A percentile compares a stretch with the other conserved stretches of the same genome.
phyloP scores from a whole-genome alignment of 768 basidiomycete genomes.

The Russula griseocarnosa region DNA sequence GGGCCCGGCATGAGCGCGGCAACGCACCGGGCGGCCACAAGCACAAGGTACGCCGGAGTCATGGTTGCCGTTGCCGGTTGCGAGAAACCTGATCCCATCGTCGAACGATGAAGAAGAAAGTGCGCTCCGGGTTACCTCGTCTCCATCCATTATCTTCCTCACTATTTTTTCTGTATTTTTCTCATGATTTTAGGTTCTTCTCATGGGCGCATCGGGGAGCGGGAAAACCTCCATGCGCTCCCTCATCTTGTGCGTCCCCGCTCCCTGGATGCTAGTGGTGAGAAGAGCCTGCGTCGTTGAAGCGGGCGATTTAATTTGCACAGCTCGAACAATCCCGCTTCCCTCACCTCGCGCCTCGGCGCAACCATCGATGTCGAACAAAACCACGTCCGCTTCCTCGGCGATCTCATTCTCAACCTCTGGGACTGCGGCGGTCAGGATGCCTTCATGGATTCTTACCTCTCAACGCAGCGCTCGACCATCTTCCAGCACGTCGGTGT shows the following conservation, averaged over 20 bases:
- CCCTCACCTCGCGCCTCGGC: conserved; percentile 84
- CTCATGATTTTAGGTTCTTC: conserved; percentile 62
- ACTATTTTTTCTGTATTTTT: background rate
- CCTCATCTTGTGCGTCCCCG: conserved; percentile 86
- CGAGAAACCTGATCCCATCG: background rate
- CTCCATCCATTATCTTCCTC: background rate
- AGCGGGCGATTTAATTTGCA: background rate
- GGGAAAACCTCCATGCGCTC: conserved; percentile 98
- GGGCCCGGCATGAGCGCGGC: background rate
- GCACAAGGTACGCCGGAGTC: background rate
- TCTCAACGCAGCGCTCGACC: conserved; percentile 84
- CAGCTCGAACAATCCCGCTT: conserved; percentile 92
- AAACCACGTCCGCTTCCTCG: conserved; percentile 95
- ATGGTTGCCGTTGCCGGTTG: background rate
- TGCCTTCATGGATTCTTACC: conserved; percentile 96
- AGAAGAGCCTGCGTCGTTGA: background rate
- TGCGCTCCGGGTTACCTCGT: conserved; percentile 6
- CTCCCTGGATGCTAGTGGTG: conserved; percentile 15
- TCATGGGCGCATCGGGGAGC: conserved; percentile 96
- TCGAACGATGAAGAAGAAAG: conserved; percentile 38
- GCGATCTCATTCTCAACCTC: conserved; percentile 90
- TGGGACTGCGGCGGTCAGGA: conserved; percentile 99
- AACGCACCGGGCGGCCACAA: background rate
- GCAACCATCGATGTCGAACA: conserved; percentile 98
- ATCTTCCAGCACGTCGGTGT: conserved; percentile 97